These are phyloP conservation scores for Tricholoma terreum DNA, from an alignment of 768 basidiomycete genomes.

Conservation along the genomic window DNA sequence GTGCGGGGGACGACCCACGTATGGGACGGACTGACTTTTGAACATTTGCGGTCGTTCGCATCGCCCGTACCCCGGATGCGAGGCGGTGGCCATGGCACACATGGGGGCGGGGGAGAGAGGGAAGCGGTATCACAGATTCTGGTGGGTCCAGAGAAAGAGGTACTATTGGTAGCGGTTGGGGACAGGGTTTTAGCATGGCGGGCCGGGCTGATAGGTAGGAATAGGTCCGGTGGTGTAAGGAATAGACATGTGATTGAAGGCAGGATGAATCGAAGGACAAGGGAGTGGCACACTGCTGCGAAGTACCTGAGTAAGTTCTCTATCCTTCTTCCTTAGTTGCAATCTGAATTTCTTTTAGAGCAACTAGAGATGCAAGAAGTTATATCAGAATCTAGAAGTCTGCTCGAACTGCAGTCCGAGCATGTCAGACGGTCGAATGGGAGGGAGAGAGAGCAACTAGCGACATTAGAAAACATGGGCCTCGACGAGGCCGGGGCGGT, in stretches of 20 bases:
- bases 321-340: neutral
- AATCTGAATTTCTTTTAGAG: slow-evolving; percentile 36
- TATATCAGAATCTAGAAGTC: slow-evolving; percentile 54
- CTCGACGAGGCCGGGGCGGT: slow-evolving; percentile 72
- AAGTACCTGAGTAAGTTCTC: slow-evolving; percentile 47
- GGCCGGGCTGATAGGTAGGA: slow-evolving; percentile 43
- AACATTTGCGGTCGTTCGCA: slow-evolving; percentile 51
- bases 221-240: slow-evolving; percentile 31
- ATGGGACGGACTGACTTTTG: slow-evolving; percentile 67
- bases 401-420: slow-evolving; percentile 50
- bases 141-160: slow-evolving; percentile 48
- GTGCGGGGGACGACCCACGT: slow-evolving; percentile 53
- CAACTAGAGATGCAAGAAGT: slow-evolving; percentile 61
- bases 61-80: slow-evolving; percentile 41
- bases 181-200: slow-evolving; percentile 67
- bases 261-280: slow-evolving; percentile 32
- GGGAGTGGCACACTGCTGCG: slow-evolving; percentile 23
- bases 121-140: slow-evolving; percentile 55
- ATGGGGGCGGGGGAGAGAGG: slow-evolving; percentile 29
- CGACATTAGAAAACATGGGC: slow-evolving; percentile 59
- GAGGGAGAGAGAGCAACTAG: slow-evolving; percentile 55
- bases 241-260: slow-evolving; percentile 24
- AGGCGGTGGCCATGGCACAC: slow-evolving; percentile 14
- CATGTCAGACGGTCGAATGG: slow-evolving; percentile 35
- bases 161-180: slow-evolving; percentile 58